Evolutionary conservation across 805 yeast genomes (phyloP), one percentile per base, ranked within the genome.

Genomic region (Candida tallmaniae): DNA sequence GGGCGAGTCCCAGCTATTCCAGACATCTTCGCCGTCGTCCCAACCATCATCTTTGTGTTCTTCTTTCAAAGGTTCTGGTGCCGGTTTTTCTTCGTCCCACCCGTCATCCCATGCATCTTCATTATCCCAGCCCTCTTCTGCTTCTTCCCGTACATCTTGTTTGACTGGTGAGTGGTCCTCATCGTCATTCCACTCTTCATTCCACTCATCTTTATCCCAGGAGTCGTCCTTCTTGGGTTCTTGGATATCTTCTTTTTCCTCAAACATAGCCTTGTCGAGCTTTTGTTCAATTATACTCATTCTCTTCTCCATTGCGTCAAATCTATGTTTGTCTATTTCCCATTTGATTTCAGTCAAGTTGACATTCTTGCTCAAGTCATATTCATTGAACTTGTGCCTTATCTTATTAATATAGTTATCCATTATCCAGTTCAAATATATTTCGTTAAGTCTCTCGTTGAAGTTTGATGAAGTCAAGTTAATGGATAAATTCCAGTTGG

Each of bases 351-450:
- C 48, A 10, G 38, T 36, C 14, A 42, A 34, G 2, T 35, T 30
- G 3, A 16, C 22, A 7, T 8, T 14, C 4, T 28, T 21, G 4
- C 32, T 20, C 25, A 49, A 39, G 19, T 47, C 42, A n/a, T 32
- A 30, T 5, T 25, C 35, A 15, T 29, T 36, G 34, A 54, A 57
- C 4, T 45, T 34, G 4, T 33, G 27, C 24, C 65, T 46, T 13
- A 65, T 48, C 31, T 44, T 42, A 26, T 58, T 51, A 23, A 65
- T 56, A 39, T 53, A 62, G 27, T 52, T 55, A 28, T 61, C 63
- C 10, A 52, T 39, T 3, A 55, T 35, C 62, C 65, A 63, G 30
- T 62, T 52, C 23, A 41, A 27, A 37, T 62, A 50, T 22, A 64
- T 45, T 13, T 41, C 44, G 23, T 54, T 45, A 31, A 65, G 45